Evolutionary conservation across 2,329 filamentous ascomycete species (phyloP).

Genomic region (Furcasterigmium furcatum): DNA sequence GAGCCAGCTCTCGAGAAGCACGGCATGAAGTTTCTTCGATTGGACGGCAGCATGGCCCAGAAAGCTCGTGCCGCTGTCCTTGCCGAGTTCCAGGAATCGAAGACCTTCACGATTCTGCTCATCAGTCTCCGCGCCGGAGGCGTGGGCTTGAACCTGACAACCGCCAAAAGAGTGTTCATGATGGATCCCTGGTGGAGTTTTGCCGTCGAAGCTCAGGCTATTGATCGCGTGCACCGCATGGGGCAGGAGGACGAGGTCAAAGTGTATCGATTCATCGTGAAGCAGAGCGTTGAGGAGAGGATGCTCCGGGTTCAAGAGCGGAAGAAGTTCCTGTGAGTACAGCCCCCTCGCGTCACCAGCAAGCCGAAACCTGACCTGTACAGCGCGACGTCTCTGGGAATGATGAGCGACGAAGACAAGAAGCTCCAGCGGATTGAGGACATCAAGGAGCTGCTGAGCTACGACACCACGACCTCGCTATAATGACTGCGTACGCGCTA

Average conservation of each 20-base stretch:
- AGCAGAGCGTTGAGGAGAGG: slow-evolving; percentile 87
- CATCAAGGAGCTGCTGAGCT: slow-evolving; percentile 83
- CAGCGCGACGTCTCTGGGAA: slow-evolving; percentile 89
- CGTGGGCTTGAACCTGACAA: slow-evolving; percentile 89
- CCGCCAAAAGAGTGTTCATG: slow-evolving; percentile 89
- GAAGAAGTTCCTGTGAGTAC: slow-evolving; percentile 89
- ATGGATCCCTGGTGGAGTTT: slow-evolving; percentile 99
- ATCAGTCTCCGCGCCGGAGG: slow-evolving; percentile 87
- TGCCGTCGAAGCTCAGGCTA: slow-evolving; percentile 93
- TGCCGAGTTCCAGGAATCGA: slow-evolving; percentile 61
- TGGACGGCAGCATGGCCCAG: slow-evolving; percentile 89
- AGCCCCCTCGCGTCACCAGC: not conserved
- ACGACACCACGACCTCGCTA: slow-evolving; percentile 7
- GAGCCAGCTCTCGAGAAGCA: slow-evolving; percentile 71
- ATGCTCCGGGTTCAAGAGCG: slow-evolving; percentile 92
- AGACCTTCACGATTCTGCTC: slow-evolving; percentile 70
- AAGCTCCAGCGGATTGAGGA: slow-evolving; percentile 87
- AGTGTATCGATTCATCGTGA: slow-evolving; percentile 85
- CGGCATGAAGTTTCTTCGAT: slow-evolving; percentile 76
- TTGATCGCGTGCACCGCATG: slow-evolving; percentile 97
- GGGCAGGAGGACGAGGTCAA: slow-evolving; percentile 84
- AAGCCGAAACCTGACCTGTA: not conserved
- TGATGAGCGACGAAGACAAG: slow-evolving; percentile 95
- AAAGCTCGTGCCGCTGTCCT: slow-evolving; percentile 79
- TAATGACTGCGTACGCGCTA: too few relatives aligned